Percentiles rank a stretch among this genome's conserved stretches.
These are phyloP conservation scores for Triticum dicoccoides DNA, from an alignment of 176 grass and related monocot species.

Conservation along the genomic window DNA sequence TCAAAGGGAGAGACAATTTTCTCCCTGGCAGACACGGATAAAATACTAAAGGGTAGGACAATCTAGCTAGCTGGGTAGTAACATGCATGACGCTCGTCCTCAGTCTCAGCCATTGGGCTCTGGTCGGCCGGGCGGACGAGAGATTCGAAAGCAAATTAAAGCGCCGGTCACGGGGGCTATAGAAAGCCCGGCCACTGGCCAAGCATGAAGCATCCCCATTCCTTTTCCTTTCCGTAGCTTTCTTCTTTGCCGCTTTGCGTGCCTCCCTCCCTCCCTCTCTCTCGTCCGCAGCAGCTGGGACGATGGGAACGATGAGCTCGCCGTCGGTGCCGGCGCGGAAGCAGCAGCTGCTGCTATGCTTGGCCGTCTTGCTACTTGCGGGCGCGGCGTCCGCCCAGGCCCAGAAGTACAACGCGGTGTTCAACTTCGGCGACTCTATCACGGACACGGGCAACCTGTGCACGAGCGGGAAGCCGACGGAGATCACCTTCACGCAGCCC, in stretches of 20 bases:
- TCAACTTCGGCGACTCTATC: constrained; percentile 75
- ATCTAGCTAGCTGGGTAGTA: not conserved
- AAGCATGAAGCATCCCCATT: not conserved
- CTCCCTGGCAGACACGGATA: not conserved
- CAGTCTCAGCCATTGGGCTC: too few species aligned
- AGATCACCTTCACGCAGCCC: constrained; percentile 63
- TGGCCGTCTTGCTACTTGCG: not conserved
- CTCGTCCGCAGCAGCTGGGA: not conserved
- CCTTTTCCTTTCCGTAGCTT: not conserved
- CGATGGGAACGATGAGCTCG: not conserved
- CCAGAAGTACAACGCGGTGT: constrained; percentile 66
- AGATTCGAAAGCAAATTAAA: not conserved
- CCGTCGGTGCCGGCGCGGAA: not conserved
- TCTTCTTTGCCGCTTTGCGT: not conserved
- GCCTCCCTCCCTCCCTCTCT: not conserved
- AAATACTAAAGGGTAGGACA: not conserved
- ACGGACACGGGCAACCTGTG: constrained; percentile 77
- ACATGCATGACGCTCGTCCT: not conserved
- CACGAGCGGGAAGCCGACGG: constrained; percentile 44
- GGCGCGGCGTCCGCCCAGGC: not conserved
- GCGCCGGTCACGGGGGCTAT: not conserved
- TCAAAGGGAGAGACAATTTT: not conserved
- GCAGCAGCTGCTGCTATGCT: not conserved
- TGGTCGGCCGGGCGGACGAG: not conserved
- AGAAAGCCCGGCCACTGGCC: not conserved